A percentile compares a stretch with the other conserved stretches of the same genome.
phyloP scores from a whole-genome alignment of 2,329 filamentous ascomycete genomes.

The Pseudogymnoascus sp. region DNA sequence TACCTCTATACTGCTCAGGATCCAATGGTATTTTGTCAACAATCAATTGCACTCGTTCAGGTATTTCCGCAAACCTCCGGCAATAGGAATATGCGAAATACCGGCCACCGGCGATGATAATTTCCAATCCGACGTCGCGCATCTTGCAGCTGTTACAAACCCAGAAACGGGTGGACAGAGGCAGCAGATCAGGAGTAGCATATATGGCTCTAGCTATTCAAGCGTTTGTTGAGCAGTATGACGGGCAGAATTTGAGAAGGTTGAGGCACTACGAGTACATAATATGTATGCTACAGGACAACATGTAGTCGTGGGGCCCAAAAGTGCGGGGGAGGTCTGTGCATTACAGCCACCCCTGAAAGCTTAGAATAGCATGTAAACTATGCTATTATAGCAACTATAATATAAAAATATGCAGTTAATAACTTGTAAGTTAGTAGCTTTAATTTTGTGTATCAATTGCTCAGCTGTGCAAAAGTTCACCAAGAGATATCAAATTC shows the following conservation, averaged over 20 bases:
- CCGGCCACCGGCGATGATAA: neutral
- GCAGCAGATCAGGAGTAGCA: neutral
- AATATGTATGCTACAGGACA: no score
- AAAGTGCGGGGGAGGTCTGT: neutral
- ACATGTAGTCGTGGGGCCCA: neutral
- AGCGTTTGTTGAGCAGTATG: neutral
- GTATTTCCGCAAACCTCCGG: neutral
- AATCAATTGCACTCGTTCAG: neutral
- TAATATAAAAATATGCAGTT: neutral
- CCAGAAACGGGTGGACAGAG: neutral
- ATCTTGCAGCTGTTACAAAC: neutral
- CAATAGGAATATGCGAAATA: neutral
- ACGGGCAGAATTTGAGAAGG: neutral
- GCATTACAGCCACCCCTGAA: neutral
- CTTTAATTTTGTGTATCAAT: neutral
- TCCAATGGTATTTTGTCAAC: neutral
- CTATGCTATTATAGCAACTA: neutral
- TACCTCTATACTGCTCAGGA: neutral
- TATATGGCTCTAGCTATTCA: neutral
- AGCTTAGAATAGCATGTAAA: neutral
- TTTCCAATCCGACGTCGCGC: neutral
- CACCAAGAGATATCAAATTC: neutral
- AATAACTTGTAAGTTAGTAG: neutral
- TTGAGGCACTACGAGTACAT: neutral
- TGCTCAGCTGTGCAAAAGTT: neutral